Base-by-base conservation (phyloP, 129 eudicot genomes). In the Helianthus annuus region DNA sequence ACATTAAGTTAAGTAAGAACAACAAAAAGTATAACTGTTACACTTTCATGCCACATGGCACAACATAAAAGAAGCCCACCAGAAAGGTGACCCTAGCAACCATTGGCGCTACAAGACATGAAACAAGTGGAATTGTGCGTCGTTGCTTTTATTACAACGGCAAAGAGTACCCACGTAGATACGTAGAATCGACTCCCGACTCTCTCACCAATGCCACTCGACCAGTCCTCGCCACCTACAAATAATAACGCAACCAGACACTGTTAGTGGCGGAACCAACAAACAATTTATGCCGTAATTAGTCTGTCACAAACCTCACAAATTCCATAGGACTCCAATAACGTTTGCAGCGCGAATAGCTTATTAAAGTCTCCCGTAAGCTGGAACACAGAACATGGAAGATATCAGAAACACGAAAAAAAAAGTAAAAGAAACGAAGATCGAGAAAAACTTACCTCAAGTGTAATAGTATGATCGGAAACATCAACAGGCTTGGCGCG, bases 401-500 rank as follows among this genome's bases (percentile, higher is more conserved):
- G 64, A 65, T 66, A 59, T 71, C 40, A 77, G 71, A 63, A 71
- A 51, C 1, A 73, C 13, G 5, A 72, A 49, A 65, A 39, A 38
- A 1, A 22, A 27, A 3, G 19, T 27, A 1, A 40, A 61, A 19
- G 1, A 39, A 63, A 62, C 27, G 15, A 63, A 49, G 49, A 39
- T 39, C 16, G 48, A 70, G 70, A 48, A 48, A 27, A 58, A 51
- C 14, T 65, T 61, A 90, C 99, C 92, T 95, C 88, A 55, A 95
- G 76, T 24, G 99, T 95, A 38, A 95, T 71, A 27, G 97, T 95
- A 75, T 95, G 99, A 76, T 88, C 97, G 78, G 97, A 95, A 57
- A 90, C 96, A 85, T 95, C 97, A 73, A 95, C 97, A 57, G 97
- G 89, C 61, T 95, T 95, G 46, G 97, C 97, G 16, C 97, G 86